Evolutionary conservation across 2,329 filamentous ascomycete species (phyloP), one percentile per base, ranked within the genome.

Genomic region (Ascochyta clinopodiicola): DNA sequence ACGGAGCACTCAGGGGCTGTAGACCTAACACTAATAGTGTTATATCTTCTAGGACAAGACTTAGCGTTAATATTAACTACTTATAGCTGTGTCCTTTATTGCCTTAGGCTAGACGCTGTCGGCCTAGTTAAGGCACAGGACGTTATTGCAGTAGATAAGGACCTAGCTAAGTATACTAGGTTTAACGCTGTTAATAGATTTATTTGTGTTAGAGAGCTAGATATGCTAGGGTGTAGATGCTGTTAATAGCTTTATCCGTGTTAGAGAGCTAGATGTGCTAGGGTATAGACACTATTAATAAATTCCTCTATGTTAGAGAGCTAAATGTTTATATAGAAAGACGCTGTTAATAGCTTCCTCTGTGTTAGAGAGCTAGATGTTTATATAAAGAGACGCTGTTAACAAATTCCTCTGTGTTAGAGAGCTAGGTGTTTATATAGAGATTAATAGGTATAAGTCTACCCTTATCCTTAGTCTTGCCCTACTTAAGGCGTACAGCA

Each of bases 401-500:
- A 17, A 17, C 2, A 17, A 2, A 1, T 17, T 17, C 17, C 17
- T 17, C 2, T 2, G 17, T 17, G 2, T 17, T 17, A 17, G 17
- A 17, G 17, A 17, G 17, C 17, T 17, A 2, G 17, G 17, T 88
- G 81, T 99, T 99, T 93, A 99, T 98, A 82, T 99, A 99, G 74
- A 90, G 92, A 81, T 99, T 95, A 72, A 96, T 91, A 69, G 90
- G 94, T 73, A 96, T 90, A 60, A 99, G 86, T 64, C 86, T 86
- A 75, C 95, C 95, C 77, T 94, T 96, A 85, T 99, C 99, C 78
- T 99, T 95, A 56, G 92, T 95, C 78, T 97, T 89, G 68, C 92
- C 92, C 95, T 95, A 99, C 85, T 99, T 99, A 63, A 99, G 85
- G 69, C 93, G 91, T 62, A 99, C 90, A 61, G 93, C 83, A 72